Evolutionary conservation across 306 rosid species (phyloP).

Genomic region (Trifolium dubium): DNA sequence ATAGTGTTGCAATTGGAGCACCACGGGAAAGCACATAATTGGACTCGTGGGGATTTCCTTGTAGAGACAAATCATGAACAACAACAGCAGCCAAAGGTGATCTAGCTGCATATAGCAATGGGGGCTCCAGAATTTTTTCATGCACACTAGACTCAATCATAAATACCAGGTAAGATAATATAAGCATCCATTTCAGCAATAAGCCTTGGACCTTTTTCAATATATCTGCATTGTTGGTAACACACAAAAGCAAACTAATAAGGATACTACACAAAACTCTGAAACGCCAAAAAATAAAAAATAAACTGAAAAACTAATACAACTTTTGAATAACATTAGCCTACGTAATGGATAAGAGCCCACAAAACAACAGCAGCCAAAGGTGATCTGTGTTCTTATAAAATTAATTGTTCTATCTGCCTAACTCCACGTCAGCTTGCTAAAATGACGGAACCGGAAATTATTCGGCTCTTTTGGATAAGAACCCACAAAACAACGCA

Average conservation of each 20-base stretch:
- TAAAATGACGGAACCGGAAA: neutral
- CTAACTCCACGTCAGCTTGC: neutral
- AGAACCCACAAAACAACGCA: neutral
- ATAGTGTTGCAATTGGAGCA: slow-evolving; percentile 41
- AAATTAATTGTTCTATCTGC: neutral
- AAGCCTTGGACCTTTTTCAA: slow-evolving; percentile 45
- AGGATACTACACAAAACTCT: slow-evolving; percentile 11
- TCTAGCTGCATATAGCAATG: slow-evolving; percentile 10
- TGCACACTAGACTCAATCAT: slow-evolving; percentile 43
- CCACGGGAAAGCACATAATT: slow-evolving; percentile 51
- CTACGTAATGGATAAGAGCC: neutral
- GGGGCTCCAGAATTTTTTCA: slow-evolving; percentile 29
- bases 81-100: slow-evolving; percentile 40
- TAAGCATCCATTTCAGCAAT: slow-evolving; percentile 55
- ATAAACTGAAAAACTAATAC: neutral
- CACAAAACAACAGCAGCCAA: too few relatives aligned
- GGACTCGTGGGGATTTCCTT: slow-evolving; percentile 44
- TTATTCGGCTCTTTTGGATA: neutral
- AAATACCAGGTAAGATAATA: slow-evolving; percentile 53
- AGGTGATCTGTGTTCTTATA: neutral
- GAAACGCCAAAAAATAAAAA: slow-evolving; percentile 1
- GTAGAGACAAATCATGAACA: slow-evolving; percentile 54
- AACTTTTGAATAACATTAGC: slow-evolving; percentile 13
- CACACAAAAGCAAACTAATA: slow-evolving; percentile 32
- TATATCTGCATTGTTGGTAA: slow-evolving; percentile 56